Conservation (phyloP, 208 protist species). For the Acanthamoeba rhysodes region DNA sequence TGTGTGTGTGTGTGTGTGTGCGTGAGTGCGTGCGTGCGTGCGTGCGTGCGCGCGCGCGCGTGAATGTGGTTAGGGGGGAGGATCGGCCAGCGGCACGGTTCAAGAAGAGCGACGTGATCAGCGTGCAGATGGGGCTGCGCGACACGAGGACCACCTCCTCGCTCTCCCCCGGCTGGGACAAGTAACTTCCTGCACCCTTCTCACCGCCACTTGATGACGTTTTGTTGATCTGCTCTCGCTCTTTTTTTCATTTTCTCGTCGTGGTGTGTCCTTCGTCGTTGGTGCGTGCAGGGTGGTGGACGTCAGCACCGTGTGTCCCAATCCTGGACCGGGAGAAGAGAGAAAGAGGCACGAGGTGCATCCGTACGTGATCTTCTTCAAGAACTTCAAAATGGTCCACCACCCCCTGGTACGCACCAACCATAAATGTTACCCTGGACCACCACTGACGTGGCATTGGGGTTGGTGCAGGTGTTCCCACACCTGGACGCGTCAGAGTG, state of each 20-base stretch:
- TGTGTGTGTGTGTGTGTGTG: too few species aligned
- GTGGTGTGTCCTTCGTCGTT: background rate
- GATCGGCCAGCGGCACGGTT: background rate
- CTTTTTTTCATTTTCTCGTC: too few species aligned
- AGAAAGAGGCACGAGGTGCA: background rate
- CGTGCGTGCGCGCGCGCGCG: too few species aligned
- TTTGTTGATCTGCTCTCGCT: too few species aligned
- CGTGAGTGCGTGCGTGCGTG: too few species aligned
- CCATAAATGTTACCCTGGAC: too few species aligned
- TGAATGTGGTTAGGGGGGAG: background rate
- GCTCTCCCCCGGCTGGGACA: background rate
- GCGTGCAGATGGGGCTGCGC: background rate
- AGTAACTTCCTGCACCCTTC: background rate
- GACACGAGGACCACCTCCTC: background rate
- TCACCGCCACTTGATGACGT: background rate
- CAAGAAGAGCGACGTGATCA: background rate
- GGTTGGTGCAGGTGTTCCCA: background rate
- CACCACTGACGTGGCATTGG: too few species aligned
- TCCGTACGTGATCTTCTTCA: constrained; percentile 14
- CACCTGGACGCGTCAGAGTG: background rate
- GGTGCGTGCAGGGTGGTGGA: background rate
- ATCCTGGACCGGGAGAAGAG: background rate
- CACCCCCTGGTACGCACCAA: background rate
- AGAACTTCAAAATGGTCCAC: background rate
- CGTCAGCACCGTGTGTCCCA: background rate